These are phyloP conservation scores for Tylopilus felleus DNA, from an alignment of 768 basidiomycete species.

Conservation along the genomic window DNA sequence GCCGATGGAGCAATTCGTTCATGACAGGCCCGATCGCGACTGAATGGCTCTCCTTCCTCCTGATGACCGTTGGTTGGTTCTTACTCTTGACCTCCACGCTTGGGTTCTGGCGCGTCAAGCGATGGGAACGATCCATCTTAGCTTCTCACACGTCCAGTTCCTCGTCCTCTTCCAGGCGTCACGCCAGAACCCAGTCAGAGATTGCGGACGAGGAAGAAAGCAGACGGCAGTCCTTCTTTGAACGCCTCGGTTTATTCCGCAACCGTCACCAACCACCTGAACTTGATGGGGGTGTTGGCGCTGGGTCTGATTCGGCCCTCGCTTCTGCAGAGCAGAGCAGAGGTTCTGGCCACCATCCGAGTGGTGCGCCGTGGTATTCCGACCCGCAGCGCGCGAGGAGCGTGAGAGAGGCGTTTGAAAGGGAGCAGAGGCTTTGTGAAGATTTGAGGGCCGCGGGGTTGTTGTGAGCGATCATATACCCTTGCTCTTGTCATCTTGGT, in stretches of 20 bases:
- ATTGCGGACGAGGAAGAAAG: conserved; percentile 26
- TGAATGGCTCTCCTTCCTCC: conserved; percentile 92
- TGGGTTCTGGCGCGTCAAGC: conserved; percentile 86
- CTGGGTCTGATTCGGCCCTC: conserved; percentile 8
- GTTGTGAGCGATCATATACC: conserved; percentile 35
- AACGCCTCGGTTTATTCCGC: conserved; percentile 26
- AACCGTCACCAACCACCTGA: conserved; percentile 13
- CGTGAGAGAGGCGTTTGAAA: conserved; percentile 44
- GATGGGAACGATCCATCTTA: conserved; percentile 79
- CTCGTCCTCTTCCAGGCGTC: conserved; percentile 37
- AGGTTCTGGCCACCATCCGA: conserved; percentile 24
- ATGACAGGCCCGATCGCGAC: conserved; percentile 66
- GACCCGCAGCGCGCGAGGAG: conserved; percentile 43
- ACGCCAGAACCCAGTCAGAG: conserved; percentile 25
- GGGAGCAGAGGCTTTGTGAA: conserved; percentile 55
- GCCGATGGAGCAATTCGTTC: conserved; percentile 38
- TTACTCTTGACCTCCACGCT: conserved; percentile 87
- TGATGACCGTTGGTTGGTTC: conserved; percentile 93
- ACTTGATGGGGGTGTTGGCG: conserved; percentile 1
- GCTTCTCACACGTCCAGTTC: conserved; percentile 37
- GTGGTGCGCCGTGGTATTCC: conserved; percentile 35
- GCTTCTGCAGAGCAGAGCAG: conserved; percentile 27
- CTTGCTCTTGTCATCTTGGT: conserved; percentile 1
- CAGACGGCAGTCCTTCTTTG: conserved; percentile 29
- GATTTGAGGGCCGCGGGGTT: conserved; percentile 66